phyloP scores from a whole-genome alignment of 2,329 filamentous ascomycete species.

The Pseudogymnoascus destructans region DNA sequence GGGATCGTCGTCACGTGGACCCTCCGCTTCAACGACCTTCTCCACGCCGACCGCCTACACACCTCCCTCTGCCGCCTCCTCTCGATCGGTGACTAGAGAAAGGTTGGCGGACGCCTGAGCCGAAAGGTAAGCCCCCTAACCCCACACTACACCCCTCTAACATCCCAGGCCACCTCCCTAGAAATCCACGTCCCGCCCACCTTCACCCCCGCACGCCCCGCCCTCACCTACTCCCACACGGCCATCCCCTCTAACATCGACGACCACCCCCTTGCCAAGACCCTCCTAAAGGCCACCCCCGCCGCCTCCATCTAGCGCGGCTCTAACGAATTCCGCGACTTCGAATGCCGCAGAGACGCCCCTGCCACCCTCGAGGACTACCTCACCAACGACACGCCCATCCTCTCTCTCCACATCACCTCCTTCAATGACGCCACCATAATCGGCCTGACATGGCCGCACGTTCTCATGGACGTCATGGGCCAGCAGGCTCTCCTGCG shows the following conservation, averaged over 20 bases:
- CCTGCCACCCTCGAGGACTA: conserved; percentile 30
- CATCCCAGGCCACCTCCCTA: conserved; percentile 21
- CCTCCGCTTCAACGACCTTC: conserved; percentile 34
- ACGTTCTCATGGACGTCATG: conserved; percentile 36
- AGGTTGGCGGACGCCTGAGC: conserved; percentile 33
- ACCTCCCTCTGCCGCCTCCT: conserved; percentile 28
- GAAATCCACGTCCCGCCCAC: conserved; percentile 31
- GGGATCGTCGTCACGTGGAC: too few species aligned
- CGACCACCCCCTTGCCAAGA: conserved; percentile 31
- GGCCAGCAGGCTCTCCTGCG: conserved; percentile 31
- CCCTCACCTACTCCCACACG: conserved; percentile 30
- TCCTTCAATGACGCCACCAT: conserved; percentile 38
- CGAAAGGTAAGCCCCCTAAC: neutral
- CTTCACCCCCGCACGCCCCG: conserved; percentile 29
- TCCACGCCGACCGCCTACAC: conserved; percentile 30
- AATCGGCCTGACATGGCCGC: conserved; percentile 34
- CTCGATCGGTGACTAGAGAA: conserved; percentile 32
- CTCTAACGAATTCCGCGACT: conserved; percentile 19
- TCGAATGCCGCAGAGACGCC: conserved; percentile 19
- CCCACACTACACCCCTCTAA: conserved; percentile 1
- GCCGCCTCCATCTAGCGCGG: conserved; percentile 24
- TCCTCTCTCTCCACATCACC: conserved; percentile 35
- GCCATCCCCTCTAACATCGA: conserved; percentile 27
- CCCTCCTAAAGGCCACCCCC: conserved; percentile 28
- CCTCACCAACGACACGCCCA: conserved; percentile 31